These are phyloP conservation scores for Penicillium corylophilum DNA, from an alignment of 2,329 filamentous ascomycete species.

Conservation along the genomic window DNA sequence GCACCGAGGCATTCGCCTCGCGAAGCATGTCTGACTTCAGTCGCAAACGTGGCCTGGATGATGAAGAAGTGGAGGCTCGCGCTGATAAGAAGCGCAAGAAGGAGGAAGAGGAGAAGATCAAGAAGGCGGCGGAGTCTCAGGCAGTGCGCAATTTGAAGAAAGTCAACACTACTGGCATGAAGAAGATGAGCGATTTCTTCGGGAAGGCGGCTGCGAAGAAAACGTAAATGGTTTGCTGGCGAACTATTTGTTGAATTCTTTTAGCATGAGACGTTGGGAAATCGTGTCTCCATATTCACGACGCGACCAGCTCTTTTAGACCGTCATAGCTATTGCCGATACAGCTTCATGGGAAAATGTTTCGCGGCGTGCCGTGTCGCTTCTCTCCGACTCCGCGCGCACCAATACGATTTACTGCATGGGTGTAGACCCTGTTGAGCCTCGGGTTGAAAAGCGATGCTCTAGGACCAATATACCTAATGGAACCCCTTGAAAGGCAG, in stretches of 20 bases:
- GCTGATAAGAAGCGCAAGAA: conserved; percentile 80
- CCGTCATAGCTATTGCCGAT: not conserved
- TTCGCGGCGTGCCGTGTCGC: not conserved
- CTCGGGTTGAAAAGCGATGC: not conserved
- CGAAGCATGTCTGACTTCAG: conserved; percentile 55
- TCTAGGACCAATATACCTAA: not conserved
- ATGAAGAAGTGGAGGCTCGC: conserved; percentile 50
- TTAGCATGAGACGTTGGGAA: not conserved
- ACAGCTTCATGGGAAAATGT: not conserved
- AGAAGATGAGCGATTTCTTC: conserved; percentile 95
- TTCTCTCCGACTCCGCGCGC: not conserved
- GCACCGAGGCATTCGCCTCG: conserved; percentile 68
- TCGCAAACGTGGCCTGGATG: conserved; percentile 41
- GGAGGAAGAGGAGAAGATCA: conserved; percentile 86
- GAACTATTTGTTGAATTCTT: not conserved
- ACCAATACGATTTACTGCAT: not conserved
- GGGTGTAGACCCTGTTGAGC: not conserved
- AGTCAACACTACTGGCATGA: conserved; percentile 90
- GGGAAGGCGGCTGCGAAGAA: conserved; percentile 56
- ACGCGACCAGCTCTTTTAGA: not conserved
- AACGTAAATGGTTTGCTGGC: conserved; percentile 18
- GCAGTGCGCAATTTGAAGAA: conserved; percentile 82
- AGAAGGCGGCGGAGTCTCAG: conserved; percentile 70
- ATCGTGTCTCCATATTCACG: not conserved
- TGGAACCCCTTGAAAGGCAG: too few species aligned